Percentiles rank a stretch among this genome's conserved stretches.
Evolutionary conservation across 1,284 basidiomycete species (phyloP).

Genomic region (Paramarasmius palmivorus): DNA sequence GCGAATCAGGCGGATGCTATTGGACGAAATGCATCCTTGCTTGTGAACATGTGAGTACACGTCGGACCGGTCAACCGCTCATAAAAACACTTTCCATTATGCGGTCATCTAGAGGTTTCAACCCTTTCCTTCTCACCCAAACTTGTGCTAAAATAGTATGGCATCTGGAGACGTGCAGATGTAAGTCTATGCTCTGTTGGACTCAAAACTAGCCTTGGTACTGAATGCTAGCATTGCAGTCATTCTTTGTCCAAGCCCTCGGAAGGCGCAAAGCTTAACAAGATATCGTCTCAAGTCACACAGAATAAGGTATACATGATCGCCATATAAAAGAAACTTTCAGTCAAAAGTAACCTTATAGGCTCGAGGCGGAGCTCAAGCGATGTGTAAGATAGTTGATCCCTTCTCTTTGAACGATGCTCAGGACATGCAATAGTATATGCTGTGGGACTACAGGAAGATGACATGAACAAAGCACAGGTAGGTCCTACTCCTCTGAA

Average conservation of each 20-base stretch:
- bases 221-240: conserved; percentile 28
- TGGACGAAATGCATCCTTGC: too few species aligned
- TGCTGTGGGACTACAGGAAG: conserved; percentile 72
- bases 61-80: too few species aligned
- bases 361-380: conserved; percentile 76
- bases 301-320: conserved; percentile 59
- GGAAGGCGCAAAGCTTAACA: conserved; percentile 55
- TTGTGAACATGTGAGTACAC: too few species aligned
- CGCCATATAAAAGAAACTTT: neutral
- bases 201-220: too few species aligned
- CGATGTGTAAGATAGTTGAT: conserved; percentile 62
- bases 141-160: too few species aligned
- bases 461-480: conserved; percentile 83
- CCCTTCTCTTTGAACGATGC: conserved; percentile 1
- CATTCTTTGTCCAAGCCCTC: conserved; percentile 41
- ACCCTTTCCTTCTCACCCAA: too few species aligned
- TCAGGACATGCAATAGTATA: conserved; percentile 51
- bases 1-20: too few species aligned
- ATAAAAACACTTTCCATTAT: too few species aligned
- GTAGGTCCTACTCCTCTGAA: conserved; percentile 31
- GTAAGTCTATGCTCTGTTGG: neutral
- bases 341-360: conserved; percentile 25
- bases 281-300: conserved; percentile 65
- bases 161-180: neutral
- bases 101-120: too few species aligned